These are phyloP conservation scores for Penicillium ochrochloron DNA, from an alignment of 495 filamentous ascomycete species.

Conservation along the genomic window DNA sequence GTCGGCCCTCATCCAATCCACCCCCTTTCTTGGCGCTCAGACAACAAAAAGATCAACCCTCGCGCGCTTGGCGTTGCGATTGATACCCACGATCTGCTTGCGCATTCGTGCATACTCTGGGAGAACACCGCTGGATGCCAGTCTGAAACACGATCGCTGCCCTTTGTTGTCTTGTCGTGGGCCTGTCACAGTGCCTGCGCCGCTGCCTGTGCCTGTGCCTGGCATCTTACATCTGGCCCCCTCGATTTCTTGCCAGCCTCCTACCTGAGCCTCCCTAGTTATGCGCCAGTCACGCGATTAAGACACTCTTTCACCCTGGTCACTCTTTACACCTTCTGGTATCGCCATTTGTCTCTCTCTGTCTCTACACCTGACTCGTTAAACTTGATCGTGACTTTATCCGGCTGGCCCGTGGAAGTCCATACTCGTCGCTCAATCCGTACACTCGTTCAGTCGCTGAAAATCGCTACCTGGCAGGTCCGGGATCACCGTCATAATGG, in stretches of 20 bases:
- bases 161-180: slow-evolving; percentile 13
- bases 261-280: slow-evolving; percentile 21
- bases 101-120: slow-evolving; percentile 14
- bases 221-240: slow-evolving; percentile 5
- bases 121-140: slow-evolving; percentile 21
- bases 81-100: slow-evolving; percentile 16
- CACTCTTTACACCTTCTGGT: slow-evolving; percentile 18
- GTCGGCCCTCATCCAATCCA: slow-evolving; percentile 20
- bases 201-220: slow-evolving; percentile 5
- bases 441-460: slow-evolving; percentile 14
- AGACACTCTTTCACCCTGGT: slow-evolving; percentile 14
- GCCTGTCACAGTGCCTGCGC: not conserved
- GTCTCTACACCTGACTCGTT: slow-evolving; percentile 8
- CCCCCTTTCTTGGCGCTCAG: slow-evolving; percentile 33
- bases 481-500: slow-evolving; percentile 58
- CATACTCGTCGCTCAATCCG: slow-evolving; percentile 14
- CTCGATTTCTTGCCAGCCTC: slow-evolving; percentile 7
- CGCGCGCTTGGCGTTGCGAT: slow-evolving; percentile 20
- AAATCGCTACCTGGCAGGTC: slow-evolving; percentile 40
- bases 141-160: slow-evolving; percentile 23
- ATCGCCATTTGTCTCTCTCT: slow-evolving; percentile 15
- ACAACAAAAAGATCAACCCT: slow-evolving; percentile 23
- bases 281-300: slow-evolving; percentile 33
- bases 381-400: slow-evolving; percentile 37
- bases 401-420: slow-evolving; percentile 53